Evolutionary conservation across 495 filamentous ascomycete genomes (phyloP), one percentile per base, ranked within the genome.

Genomic region (Podospora anserina): DNA sequence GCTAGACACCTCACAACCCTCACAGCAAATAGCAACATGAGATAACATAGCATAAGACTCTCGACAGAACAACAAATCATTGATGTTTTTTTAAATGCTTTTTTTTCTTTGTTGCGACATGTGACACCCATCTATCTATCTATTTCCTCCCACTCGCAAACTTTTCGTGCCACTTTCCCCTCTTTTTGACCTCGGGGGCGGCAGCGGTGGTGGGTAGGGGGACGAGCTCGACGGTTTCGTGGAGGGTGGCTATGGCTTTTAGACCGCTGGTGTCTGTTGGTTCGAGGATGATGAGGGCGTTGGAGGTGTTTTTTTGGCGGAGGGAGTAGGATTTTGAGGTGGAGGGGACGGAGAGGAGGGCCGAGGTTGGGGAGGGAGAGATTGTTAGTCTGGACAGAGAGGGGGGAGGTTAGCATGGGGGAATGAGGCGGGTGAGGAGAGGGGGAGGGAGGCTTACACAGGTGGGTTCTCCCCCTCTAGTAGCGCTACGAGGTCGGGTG

Each of bases 241-340:
- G 84, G 70, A 90, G 88, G 44, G 90, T 90, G 2, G 92, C 86
- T 61, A 96, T 87, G 0, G 88, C 80, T n/a, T 86, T 74, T 7
- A 32, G 6, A 77, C 74, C 16, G 73, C 69, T 28, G 23, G n/a
- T 9, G 69, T 54, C 27, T 71, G 69, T 30, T 68, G 71, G 26
- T n/a, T 20, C 2, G 30, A 92, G 81, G 7, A 97, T 75, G 77
- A 92, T 90, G 49, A 97, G 80, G 5, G 90, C 90, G 75, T 97
- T 97, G 18, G 93, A 97, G 0, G 93, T 94, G 74, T 94, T 92
- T 69, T 97, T 93, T 78, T 97, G 92, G 20, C 91, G 91, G 63
- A 97, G 83, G 34, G 88, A 88, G 82, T 89, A 97, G 20, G 90
- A 94, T 75, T 88, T 83, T 2, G 32, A 18, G 9, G 16, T 34